A percentile compares a stretch with the other conserved stretches of the same genome.
Conservation (phyloP, 2,329 filamentous ascomycete genomes). For the Claviceps purpurea region DNA sequence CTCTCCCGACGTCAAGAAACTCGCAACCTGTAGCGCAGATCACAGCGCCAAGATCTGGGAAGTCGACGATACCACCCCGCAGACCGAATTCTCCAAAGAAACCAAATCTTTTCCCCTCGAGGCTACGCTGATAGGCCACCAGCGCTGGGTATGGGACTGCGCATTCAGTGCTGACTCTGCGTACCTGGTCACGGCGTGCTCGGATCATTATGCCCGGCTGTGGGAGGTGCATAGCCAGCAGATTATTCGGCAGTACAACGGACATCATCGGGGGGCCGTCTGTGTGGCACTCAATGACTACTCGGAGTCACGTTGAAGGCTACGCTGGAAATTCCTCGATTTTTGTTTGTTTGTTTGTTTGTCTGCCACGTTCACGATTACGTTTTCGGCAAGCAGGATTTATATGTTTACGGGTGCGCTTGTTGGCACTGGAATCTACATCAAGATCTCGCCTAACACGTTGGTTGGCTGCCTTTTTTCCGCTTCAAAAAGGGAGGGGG, state of each 20-base stretch:
- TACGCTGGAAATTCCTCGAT: background rate
- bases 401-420: too few species aligned
- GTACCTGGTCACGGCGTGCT: slow-evolving; percentile 85
- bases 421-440: too few species aligned
- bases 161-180: slow-evolving; percentile 88
- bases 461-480: too few species aligned
- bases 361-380: background rate
- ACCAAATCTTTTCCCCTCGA: slow-evolving; percentile 62
- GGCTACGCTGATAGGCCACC: slow-evolving; percentile 77
- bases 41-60: slow-evolving; percentile 96
- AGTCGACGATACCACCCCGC: slow-evolving; percentile 54
- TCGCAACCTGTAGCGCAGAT: slow-evolving; percentile 87
- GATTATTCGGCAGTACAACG: slow-evolving; percentile 91
- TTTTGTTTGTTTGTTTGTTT: background rate
- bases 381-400: too few species aligned
- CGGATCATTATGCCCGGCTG: slow-evolving; percentile 80
- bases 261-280: slow-evolving; percentile 81
- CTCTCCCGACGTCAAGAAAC: slow-evolving; percentile 84
- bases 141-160: slow-evolving; percentile 96
- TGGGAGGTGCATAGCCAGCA: slow-evolving; percentile 82
- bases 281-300: slow-evolving; percentile 91
- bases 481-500: too few species aligned
- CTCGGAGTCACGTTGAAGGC: slow-evolving; percentile 35
- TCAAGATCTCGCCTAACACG: too few species aligned
- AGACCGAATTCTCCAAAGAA: slow-evolving; percentile 19